Conservation (phyloP, 148 eudicot species). For the Chenopodium album region DNA sequence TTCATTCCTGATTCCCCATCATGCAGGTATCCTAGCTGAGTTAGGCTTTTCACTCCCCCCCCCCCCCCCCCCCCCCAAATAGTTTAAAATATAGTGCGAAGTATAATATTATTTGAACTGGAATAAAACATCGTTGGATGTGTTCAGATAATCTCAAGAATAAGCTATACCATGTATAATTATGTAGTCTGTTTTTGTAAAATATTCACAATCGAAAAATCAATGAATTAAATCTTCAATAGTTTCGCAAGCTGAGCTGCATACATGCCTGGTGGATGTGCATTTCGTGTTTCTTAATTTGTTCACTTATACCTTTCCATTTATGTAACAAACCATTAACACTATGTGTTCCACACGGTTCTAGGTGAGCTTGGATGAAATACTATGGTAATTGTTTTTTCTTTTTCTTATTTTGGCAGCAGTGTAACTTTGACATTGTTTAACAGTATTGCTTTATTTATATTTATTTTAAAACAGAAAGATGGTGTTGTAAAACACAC, state of each 20-base stretch:
- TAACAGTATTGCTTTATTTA: background rate
- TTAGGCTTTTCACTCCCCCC: background rate
- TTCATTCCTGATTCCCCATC: background rate
- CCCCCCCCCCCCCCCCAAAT: too few relatives aligned
- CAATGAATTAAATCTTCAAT: background rate
- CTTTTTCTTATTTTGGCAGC: background rate
- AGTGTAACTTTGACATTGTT: background rate
- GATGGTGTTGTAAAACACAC: background rate
- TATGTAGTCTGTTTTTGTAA: constrained; percentile 22
- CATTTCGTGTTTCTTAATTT: too few relatives aligned
- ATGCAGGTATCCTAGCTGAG: constrained; percentile 13
- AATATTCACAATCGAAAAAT: background rate
- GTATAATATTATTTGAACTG: background rate
- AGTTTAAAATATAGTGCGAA: background rate
- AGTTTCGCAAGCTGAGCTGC: background rate
- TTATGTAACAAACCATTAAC: too few relatives aligned
- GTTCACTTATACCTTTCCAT: too few relatives aligned
- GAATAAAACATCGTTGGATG: background rate
- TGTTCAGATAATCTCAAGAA: constrained; percentile 9
- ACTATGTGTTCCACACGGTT: too few relatives aligned
- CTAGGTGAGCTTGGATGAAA: too few relatives aligned
- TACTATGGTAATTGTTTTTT: too few relatives aligned
- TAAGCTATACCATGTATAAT: constrained; percentile 19
- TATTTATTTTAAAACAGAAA: background rate
- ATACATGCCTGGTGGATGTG: background rate